Evolutionary conservation across 176 grass and related monocot genomes (phyloP).

Genomic region (Oropetium thomaeum): DNA sequence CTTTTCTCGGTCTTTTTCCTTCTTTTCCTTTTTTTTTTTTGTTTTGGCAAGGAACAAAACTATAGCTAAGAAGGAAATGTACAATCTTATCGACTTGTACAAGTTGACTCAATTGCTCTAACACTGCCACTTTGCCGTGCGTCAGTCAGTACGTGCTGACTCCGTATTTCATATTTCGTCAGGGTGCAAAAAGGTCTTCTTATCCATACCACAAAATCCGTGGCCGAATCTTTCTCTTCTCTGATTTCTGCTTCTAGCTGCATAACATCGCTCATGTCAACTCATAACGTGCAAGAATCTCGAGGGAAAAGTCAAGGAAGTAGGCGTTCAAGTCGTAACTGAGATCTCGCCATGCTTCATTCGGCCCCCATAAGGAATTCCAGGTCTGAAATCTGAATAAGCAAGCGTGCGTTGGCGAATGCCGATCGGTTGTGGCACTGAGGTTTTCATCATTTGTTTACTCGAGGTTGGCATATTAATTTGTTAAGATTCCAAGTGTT

Average conservation of each 20-base stretch:
- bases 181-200: not conserved
- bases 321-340: not conserved
- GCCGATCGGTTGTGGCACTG: not conserved
- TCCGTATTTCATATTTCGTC: not conserved
- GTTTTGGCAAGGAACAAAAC: not conserved
- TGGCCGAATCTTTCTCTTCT: not conserved
- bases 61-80: not conserved
- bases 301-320: conserved; percentile 15
- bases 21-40: too few species aligned
- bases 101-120: conserved; percentile 5
- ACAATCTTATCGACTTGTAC: conserved; percentile 1
- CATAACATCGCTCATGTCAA: not conserved
- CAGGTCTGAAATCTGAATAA: not conserved
- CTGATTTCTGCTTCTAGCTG: not conserved
- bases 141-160: not conserved
- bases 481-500: not conserved
- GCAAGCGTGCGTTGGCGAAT: not conserved
- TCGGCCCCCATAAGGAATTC: not conserved
- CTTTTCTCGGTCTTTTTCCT: not conserved
- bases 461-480: not conserved
- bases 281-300: not conserved
- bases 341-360: not conserved
- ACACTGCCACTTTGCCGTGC: not conserved
- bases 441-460: not conserved
- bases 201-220: not conserved